Evolutionary conservation across 352 stramenopile genomes (phyloP).

Genomic region (Pythium oligandrum): DNA sequence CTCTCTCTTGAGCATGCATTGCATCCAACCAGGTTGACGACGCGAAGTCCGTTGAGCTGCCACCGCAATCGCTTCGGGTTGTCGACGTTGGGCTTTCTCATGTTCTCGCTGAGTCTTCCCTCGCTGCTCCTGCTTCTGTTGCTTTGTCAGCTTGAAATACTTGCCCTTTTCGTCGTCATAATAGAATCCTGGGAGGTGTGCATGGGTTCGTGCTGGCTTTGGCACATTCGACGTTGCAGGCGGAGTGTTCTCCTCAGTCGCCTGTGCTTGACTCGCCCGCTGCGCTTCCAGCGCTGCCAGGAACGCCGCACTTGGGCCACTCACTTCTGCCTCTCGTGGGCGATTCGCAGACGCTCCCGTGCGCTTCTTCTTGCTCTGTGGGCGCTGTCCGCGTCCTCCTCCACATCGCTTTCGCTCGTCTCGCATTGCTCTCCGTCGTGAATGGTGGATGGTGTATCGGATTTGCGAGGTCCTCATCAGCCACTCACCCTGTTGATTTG

Average conservation of each 20-base stretch:
- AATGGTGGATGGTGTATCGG: no score
- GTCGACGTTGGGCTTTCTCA: no score
- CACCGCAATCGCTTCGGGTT: background rate
- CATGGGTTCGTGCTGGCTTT: slow-evolving; percentile 1
- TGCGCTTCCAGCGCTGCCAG: slow-evolving; percentile 57
- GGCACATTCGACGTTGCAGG: slow-evolving; percentile 1
- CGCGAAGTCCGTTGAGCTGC: background rate
- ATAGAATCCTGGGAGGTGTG: slow-evolving; percentile 46
- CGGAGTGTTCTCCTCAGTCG: background rate
- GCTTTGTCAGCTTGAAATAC: slow-evolving; percentile 43
- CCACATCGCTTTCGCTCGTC: no score
- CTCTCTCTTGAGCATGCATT: slow-evolving; percentile 7
- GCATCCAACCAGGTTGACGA: slow-evolving; percentile 12
- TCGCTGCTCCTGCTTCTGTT: slow-evolving; percentile 20
- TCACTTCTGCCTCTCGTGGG: no score
- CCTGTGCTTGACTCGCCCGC: slow-evolving; percentile 24
- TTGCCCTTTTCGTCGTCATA: slow-evolving; percentile 42
- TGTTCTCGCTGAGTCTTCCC: slow-evolving; percentile 2
- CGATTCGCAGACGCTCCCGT: no score
- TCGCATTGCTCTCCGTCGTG: no score
- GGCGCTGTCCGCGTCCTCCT: no score
- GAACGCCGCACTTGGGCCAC: slow-evolving; percentile 30
- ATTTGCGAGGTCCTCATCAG: no score
- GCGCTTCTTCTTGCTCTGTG: no score
- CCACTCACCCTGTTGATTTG: no score